Evolutionary conservation across 306 rosid genomes (phyloP).

Genomic region (Gillenia trifoliata): DNA sequence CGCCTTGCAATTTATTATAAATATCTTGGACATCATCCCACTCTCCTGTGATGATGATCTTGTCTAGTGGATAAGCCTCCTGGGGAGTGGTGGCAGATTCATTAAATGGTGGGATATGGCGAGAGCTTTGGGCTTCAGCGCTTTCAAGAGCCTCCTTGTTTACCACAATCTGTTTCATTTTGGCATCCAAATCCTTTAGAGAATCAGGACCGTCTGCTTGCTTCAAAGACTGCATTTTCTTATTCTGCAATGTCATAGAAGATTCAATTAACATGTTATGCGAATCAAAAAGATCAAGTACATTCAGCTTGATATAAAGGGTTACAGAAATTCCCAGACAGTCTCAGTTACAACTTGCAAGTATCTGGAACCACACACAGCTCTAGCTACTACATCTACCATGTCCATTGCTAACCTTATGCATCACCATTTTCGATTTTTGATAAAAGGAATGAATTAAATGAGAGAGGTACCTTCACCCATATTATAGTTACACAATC

Average conservation of each 20-base stretch:
- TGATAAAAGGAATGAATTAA: neutral
- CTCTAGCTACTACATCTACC: neutral
- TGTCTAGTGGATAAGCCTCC: conserved; percentile 68
- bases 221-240: conserved; percentile 34
- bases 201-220: conserved; percentile 46
- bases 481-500: neutral
- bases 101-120: conserved; percentile 70
- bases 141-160: conserved; percentile 56
- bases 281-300: conserved; percentile 14
- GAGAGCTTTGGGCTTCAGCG: conserved; percentile 38
- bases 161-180: conserved; percentile 45
- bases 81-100: conserved; percentile 62
- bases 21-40: conserved; percentile 70
- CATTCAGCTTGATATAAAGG: neutral
- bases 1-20: conserved; percentile 32
- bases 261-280: conserved; percentile 10
- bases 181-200: conserved; percentile 45
- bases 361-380: neutral
- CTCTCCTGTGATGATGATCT: conserved; percentile 68
- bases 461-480: neutral
- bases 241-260: conserved; percentile 39
- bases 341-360: neutral
- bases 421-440: neutral
- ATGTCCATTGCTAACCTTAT: neutral
- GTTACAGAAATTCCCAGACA: neutral